phyloP scores from a whole-genome alignment of 208 protist species.

The Leishmania aethiopica region DNA sequence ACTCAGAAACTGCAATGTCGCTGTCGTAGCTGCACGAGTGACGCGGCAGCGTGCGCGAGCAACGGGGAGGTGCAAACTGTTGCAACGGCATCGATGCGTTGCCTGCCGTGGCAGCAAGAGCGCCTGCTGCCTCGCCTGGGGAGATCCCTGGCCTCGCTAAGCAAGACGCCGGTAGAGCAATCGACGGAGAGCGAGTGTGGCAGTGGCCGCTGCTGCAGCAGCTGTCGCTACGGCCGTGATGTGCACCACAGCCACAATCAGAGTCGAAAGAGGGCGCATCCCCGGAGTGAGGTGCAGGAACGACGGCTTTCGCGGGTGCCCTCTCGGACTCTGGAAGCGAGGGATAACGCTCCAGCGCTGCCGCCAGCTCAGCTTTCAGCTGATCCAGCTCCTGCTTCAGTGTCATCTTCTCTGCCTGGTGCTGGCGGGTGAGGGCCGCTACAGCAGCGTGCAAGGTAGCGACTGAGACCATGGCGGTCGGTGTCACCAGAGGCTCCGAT shows the following conservation, averaged over 20 bases:
- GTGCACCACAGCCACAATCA: neutral
- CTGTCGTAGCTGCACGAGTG: constrained; percentile 32
- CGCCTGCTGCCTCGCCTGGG: neutral
- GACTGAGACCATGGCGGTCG: constrained; percentile 9
- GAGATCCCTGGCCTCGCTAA: neutral
- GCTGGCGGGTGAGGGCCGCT: neutral
- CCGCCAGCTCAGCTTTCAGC: constrained; percentile 4
- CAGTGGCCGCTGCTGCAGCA: neutral
- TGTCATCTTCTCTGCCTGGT: neutral
- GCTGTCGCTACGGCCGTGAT: neutral
- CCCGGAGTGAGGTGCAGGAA: neutral
- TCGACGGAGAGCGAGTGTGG: constrained; percentile 22
- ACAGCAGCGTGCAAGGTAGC: constrained; percentile 2
- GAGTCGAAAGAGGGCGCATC: neutral
- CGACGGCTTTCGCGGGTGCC: neutral
- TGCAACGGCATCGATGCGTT: neutral
- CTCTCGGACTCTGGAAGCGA: neutral
- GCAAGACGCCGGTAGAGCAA: neutral
- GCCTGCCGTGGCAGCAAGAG: neutral
- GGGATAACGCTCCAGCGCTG: neutral
- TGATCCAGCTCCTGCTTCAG: constrained; percentile 9
- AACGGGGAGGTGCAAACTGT: constrained; percentile 13
- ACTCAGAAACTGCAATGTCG: neutral
- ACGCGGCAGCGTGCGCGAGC: constrained; percentile 30
- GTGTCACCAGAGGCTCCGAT: neutral